phyloP scores from a whole-genome alignment of 2,329 filamentous ascomycete genomes.

The Malbranchea zuffiana region DNA sequence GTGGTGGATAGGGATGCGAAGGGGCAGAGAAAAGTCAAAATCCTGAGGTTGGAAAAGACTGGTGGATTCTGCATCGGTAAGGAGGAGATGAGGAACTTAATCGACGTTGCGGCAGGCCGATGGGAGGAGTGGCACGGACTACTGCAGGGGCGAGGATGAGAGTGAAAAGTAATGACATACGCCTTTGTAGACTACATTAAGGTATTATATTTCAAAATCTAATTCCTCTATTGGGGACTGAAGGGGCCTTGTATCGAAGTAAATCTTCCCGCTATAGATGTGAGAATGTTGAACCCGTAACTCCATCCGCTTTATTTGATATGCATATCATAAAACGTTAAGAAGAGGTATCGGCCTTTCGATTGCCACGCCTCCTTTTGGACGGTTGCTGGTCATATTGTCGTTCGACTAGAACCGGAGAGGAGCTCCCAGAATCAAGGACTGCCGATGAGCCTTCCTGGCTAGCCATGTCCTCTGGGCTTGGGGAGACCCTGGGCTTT shows the following conservation, averaged over 20 bases:
- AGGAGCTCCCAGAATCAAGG: neutral
- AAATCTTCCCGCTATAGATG: too few species aligned
- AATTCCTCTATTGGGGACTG: too few species aligned
- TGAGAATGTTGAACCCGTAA: too few species aligned
- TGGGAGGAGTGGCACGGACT: slow-evolving; percentile 50
- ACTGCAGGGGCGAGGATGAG: slow-evolving; percentile 18
- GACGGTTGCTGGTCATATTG: slow-evolving; percentile 25
- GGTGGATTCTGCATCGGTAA: slow-evolving; percentile 63
- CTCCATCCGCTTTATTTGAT: too few species aligned
- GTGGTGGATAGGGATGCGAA: slow-evolving; percentile 52
- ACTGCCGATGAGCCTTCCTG: neutral
- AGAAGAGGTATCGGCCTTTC: neutral
- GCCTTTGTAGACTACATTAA: too few species aligned
- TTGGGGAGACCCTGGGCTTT: neutral
- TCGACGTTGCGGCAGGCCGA: slow-evolving; percentile 49
- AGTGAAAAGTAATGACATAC: too few species aligned
- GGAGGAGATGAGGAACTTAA: slow-evolving; percentile 50
- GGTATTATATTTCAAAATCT: too few species aligned
- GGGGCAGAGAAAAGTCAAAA: slow-evolving; percentile 40
- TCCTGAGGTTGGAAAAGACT: slow-evolving; percentile 69
- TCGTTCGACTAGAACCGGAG: slow-evolving; percentile 11
- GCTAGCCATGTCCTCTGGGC: neutral
- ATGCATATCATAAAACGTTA: neutral
- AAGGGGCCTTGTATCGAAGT: too few species aligned
- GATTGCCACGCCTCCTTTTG: slow-evolving; percentile 28